Base-by-base conservation (phyloP, 805 yeast genomes). In the Priceomyces medius region DNA sequence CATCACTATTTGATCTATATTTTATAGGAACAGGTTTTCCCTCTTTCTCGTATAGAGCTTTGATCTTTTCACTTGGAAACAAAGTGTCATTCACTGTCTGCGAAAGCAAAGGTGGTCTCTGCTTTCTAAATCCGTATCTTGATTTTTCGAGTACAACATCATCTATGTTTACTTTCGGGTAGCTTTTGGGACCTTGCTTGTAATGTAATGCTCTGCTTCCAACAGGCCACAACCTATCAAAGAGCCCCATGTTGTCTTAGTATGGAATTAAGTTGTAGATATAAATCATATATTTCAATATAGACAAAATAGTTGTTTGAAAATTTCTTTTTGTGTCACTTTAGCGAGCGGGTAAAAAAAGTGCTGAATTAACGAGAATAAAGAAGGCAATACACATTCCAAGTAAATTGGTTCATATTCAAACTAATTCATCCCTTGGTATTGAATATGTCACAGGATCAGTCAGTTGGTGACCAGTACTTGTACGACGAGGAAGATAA, bases 401-500 rank as follows among this genome's bases (percentile, higher is more conserved):
- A 20, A 32, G 27, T 34, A 27, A 13, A 14, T 24, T 37, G 26
- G 37, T 23, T 29, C 27, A 19, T 37, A 27, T 27, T 19, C 31
- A 27, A 34, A 23, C 17, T 27, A 28, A 28, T 34, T 20, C 23
- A 32, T 19, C 23, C 24, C 35, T 32, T 32, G 20, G 23, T 32
- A 32, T 37, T 21, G 38, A 44, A 9, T 20, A 44, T 44, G 47
- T 44, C 47, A 27, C 47, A 44, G 43, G 47, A 44, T 31, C 42
- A 45, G 32, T 39, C 47, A 31, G 53, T 35, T 31, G 71, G 64
- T 40, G 90, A 85, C 63, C 85, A 83, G 38, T 85, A 87, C 63
- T 80, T 78, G 42, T 82, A 81, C 61, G 90, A 84, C 53, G 83
- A 76, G 49, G 87, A 79, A 47, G 78, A 77, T 46, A 53, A 53